A percentile compares a stretch with the other conserved stretches of the same genome.
phyloP scores from a whole-genome alignment of 768 basidiomycete genomes.

The Pleurotus tuoliensis region DNA sequence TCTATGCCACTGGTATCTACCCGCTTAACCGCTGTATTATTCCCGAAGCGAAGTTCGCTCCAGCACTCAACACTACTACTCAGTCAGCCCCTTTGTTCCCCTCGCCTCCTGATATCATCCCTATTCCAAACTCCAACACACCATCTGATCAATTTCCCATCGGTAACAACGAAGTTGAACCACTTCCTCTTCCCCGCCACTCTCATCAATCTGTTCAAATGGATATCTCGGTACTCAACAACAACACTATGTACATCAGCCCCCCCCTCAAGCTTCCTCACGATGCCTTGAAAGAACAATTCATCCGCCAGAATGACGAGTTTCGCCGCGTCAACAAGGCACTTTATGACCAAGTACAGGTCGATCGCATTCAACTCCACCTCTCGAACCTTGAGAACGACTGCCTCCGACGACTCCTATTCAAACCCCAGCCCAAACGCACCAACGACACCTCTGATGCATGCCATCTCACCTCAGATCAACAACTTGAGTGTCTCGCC shows the following conservation, averaged over 20 bases:
- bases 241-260: not conserved
- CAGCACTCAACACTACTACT: slow-evolving; percentile 3
- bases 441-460: not conserved
- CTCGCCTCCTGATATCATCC: not conserved
- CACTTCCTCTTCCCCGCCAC: not conserved
- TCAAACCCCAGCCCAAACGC: not conserved
- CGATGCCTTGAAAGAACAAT: not conserved
- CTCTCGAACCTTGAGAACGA: not conserved
- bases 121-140: not conserved
- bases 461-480: not conserved
- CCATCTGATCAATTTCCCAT: not conserved
- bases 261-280: not conserved
- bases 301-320: not conserved
- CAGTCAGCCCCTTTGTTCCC: not conserved
- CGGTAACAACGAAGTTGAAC: not conserved
- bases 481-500: not conserved
- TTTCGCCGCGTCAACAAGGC: not conserved
- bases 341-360: not conserved
- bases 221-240: not conserved
- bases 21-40: slow-evolving; percentile 17
- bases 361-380: not conserved
- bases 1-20: slow-evolving; percentile 17
- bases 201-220: not conserved
- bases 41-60: slow-evolving; percentile 7
- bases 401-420: not conserved